Evolutionary conservation across 75 land plant genomes (phyloP).

Genomic region (Ceratopteris richardii): DNA sequence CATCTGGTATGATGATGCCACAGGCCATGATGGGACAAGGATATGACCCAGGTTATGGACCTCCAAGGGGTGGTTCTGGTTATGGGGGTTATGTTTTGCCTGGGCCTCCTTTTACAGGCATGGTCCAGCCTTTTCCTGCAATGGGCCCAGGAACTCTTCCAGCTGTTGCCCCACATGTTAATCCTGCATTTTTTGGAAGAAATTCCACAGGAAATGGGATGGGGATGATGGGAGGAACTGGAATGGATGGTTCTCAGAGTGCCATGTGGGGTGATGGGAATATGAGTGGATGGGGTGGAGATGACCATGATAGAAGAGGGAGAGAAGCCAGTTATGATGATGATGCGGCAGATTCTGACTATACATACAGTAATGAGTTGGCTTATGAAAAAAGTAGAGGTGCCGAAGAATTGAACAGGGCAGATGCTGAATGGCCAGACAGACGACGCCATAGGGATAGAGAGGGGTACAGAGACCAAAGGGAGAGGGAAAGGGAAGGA

Average conservation of each 20-base stretch:
- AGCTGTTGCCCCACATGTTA: conserved; percentile 81
- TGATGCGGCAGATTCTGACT: conserved; percentile 56
- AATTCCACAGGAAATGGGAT: conserved; percentile 51
- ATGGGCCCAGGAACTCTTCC: conserved; percentile 39
- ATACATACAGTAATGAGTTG: conserved; percentile 50
- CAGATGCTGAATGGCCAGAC: conserved; percentile 35
- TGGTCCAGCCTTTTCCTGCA: conserved; percentile 50
- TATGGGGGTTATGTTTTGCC: conserved; percentile 47
- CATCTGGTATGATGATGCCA: conserved; percentile 55
- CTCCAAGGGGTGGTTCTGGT: conserved; percentile 57
- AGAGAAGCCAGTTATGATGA: conserved; percentile 70
- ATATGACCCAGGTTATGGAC: conserved; percentile 70
- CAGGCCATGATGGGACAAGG: conserved; percentile 74
- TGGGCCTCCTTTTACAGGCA: conserved; percentile 45
- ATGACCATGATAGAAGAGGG: conserved; percentile 56
- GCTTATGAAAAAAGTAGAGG: conserved; percentile 44
- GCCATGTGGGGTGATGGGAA: conserved; percentile 80
- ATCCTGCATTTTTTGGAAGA: conserved; percentile 90
- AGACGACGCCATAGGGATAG: conserved; percentile 20
- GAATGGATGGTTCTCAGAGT: conserved; percentile 26
- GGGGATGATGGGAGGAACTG: conserved; percentile 57
- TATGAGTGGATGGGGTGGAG: conserved; percentile 58
- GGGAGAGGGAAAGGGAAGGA: conserved; percentile 23
- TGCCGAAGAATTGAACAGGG: conserved; percentile 54
- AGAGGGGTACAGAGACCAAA: conserved; percentile 7